Evolutionary conservation across 345 rosid species (phyloP), one percentile per base, ranked within the genome.

Genomic region (Balakata baccata): DNA sequence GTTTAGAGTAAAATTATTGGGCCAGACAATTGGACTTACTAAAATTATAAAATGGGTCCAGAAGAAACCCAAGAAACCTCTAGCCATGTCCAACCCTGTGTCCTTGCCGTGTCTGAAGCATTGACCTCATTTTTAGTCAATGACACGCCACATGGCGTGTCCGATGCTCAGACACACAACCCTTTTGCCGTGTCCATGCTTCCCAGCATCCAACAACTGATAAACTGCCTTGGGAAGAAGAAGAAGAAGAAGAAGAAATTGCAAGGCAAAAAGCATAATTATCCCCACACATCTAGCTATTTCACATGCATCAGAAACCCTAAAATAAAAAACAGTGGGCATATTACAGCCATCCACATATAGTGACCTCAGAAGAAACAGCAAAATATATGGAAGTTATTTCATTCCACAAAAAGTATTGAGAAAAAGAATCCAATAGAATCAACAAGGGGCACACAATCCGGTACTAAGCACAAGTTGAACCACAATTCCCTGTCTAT

Each of bases 261-360:
- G 74, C 94, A 89, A 41, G 89, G 87, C 22, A 84, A 88, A 76
- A 92, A 90, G 81, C 96, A 94, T 53, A 59, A 86, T 13, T 72
- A 77, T n/a, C 43, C 90, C 93, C 22, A 90, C 96, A 49, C 93
- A 92, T 70, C 93, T 94, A n/a, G 88, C 86, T 78, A 72, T 84
- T 81, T 89, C 86, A 68, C 96, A 90, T 51, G 78, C 90, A 74
- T 90, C 76, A 66, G 96, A 90, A 29, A 83, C 85, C 89, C 94
- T 89, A 41, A 59, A 51, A 7, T 66, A 37, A 12, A 50, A 23
- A 17, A 20, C 17, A 64, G 25, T 12, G 16, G 25, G 4, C 16
- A 22, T 51, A 39, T 39, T 20, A 64, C 25, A 64, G 20, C 69
- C 9, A 43, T 12, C 39, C 54, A 14, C 54, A 14, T 41, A 56